A percentile compares a stretch with the other conserved stretches of the same genome.
phyloP scores from a whole-genome alignment of 768 basidiomycete species.

The Sporobolomyces roseus region DNA sequence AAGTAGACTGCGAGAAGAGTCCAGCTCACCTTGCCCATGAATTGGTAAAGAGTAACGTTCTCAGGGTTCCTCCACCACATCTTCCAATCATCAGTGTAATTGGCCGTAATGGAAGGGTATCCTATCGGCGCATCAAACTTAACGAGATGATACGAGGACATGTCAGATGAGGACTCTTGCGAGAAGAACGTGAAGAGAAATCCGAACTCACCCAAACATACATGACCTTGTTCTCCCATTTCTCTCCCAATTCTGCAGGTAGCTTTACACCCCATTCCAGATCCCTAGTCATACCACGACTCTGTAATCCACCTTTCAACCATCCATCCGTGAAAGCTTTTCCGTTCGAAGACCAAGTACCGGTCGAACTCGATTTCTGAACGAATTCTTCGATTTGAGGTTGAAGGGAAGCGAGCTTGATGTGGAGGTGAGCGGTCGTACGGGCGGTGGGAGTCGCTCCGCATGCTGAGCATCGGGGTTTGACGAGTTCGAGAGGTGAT shows the following conservation, averaged over 20 bases:
- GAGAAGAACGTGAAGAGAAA: not conserved
- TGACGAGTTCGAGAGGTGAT: slow-evolving; percentile 76
- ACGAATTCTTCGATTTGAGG: slow-evolving; percentile 83
- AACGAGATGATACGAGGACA: too few relatives aligned
- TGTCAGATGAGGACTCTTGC: too few relatives aligned
- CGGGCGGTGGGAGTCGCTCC: slow-evolving; percentile 70
- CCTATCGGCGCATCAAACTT: slow-evolving; percentile 96
- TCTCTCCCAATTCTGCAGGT: slow-evolving; percentile 71
- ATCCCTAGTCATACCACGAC: slow-evolving; percentile 89
- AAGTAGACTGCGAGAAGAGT: not conserved
- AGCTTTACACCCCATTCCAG: slow-evolving; percentile 94
- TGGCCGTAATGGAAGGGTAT: slow-evolving; percentile 94
- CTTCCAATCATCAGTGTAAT: slow-evolving; percentile 89
- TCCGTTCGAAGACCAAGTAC: slow-evolving; percentile 91
- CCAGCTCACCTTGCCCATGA: slow-evolving; percentile 96
- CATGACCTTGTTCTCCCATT: slow-evolving; percentile 90
- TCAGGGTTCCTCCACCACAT: slow-evolving; percentile 94
- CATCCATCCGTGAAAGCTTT: slow-evolving; percentile 86
- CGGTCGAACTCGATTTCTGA: slow-evolving; percentile 67
- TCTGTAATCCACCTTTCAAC: slow-evolving; percentile 74
- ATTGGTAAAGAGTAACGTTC: slow-evolving; percentile 87
- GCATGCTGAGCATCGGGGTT: slow-evolving; percentile 88
- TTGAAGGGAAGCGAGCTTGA: slow-evolving; percentile 78
- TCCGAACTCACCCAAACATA: slow-evolving; percentile 84
- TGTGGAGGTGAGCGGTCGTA: slow-evolving; percentile 86